Conservation (phyloP, 495 filamentous ascomycete genomes). For the Aspergillus indologenus region DNA sequence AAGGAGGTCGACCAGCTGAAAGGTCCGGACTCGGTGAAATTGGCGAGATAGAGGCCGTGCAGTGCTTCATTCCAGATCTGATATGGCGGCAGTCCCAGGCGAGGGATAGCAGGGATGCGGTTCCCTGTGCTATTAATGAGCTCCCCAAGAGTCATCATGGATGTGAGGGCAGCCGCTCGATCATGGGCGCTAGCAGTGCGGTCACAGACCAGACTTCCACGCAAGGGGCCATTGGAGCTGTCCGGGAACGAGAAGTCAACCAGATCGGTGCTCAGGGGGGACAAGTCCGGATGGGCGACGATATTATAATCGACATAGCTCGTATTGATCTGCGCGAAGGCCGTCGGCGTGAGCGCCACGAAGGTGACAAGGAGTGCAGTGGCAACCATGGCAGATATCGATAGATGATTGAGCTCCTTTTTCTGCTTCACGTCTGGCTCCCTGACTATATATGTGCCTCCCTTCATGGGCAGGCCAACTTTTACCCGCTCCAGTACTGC, state of each 20-base stretch:
- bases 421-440: no score
- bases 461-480: no score
- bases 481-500: no score
- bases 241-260: conserved; percentile 33
- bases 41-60: conserved; percentile 56
- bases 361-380: no score
- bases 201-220: conserved; percentile 45
- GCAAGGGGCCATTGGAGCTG: conserved; percentile 32
- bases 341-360: no score
- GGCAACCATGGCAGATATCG: no score
- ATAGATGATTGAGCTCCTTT: no score
- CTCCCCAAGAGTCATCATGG: conserved; percentile 49
- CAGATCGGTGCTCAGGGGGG: conserved; percentile 20
- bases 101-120: conserved; percentile 50
- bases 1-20: conserved; percentile 61
- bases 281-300: conserved; percentile 31
- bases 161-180: conserved; percentile 42
- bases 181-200: conserved; percentile 41
- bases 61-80: conserved; percentile 49
- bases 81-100: conserved; percentile 56
- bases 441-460: no score
- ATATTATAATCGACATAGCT: conserved; percentile 31
- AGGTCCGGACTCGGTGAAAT: conserved; percentile 46
- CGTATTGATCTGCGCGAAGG: no score
- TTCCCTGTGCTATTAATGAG: conserved; percentile 58